Evolutionary conservation across 495 filamentous ascomycete species (phyloP).

Genomic region (Sporormia fimetaria): DNA sequence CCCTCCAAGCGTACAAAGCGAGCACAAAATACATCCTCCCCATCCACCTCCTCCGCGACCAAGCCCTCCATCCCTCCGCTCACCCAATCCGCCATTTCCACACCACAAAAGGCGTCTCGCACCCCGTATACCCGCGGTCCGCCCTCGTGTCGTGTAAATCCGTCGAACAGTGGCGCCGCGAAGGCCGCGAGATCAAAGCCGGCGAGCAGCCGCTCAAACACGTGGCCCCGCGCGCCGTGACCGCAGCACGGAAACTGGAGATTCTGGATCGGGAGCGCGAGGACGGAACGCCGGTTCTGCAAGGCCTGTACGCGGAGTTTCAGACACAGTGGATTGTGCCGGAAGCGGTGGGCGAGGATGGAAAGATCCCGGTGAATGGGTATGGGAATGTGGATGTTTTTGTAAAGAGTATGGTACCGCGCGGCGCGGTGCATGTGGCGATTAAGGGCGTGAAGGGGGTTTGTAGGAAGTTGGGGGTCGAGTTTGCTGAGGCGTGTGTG

Average conservation of each 20-base stretch:
- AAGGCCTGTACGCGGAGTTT: slow-evolving; percentile 71
- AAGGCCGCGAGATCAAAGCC: slow-evolving; percentile 62
- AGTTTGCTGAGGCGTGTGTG: slow-evolving; percentile 88
- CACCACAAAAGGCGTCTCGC: slow-evolving; percentile 54
- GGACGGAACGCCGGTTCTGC: slow-evolving; percentile 70
- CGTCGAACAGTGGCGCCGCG: slow-evolving; percentile 96
- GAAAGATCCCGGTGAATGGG: slow-evolving; percentile 83
- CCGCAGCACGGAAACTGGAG: slow-evolving; percentile 75
- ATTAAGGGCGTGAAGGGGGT: slow-evolving; percentile 62
- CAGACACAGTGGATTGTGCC: slow-evolving; percentile 94
- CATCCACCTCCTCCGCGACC: slow-evolving; percentile 82
- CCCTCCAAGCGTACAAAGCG: slow-evolving; percentile 75
- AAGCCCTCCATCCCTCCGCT: slow-evolving; percentile 64
- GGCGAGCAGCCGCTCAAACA: slow-evolving; percentile 69
- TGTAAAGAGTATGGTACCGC: slow-evolving; percentile 81
- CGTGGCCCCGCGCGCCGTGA: slow-evolving; percentile 85
- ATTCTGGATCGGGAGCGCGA: slow-evolving; percentile 70
- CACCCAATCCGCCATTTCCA: slow-evolving; percentile 63
- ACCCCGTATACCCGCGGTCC: slow-evolving; percentile 67
- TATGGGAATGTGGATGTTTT: slow-evolving; percentile 98
- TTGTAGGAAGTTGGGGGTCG: slow-evolving; percentile 72
- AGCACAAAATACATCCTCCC: slow-evolving; percentile 76
- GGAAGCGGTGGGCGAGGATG: slow-evolving; percentile 59
- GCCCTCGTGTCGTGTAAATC: slow-evolving; percentile 79
- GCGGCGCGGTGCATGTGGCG: slow-evolving; percentile 72